Evolutionary conservation across 306 rosid genomes (phyloP), one percentile per base, ranked within the genome.

Genomic region (Gillenia trifoliata): DNA sequence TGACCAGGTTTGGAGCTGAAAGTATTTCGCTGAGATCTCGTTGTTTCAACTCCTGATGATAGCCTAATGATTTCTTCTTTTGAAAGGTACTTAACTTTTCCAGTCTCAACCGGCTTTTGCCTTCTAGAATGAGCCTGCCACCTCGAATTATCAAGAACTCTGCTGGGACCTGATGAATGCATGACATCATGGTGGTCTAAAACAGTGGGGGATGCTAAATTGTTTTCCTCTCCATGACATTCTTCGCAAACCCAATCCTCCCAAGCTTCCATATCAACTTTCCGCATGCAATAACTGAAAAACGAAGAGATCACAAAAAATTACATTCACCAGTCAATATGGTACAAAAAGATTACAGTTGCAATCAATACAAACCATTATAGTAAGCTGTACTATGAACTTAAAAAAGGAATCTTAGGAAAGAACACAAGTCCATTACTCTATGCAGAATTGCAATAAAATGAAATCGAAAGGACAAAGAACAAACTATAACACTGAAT

Each of bases 231-330:
- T 34, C 69, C 11, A 36, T 55, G 19, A 73, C 98, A 93, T 28
- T 77, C 16, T 30, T 84, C 88, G 74, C 98, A 93, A 22, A 76
- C 16, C 98, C 97, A 93, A 11, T 64, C 43, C 4, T 77, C 71
- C 10, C 86, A 88, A 70, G 79, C 30, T 23, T 23, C 74, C 8
- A 1, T 1, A 9, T 10, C 7, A 75, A 4, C 0, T 23, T 1
- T 17, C 57, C 29, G 57, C 88, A 87, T 87, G 84, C 96, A 93
- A 68, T 89, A 90, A 68, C 98, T 93, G 88, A 74, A 86, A 72
- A 43, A 41, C 38, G 62, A 71, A 80, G 49, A 75, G 57, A 74
- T 61, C 38, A 23, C 66, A 54, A 17, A 29, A 62, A 49, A 30
- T 33, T 25, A 64, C 26, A 65, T 45, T 45, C 50, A 45, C 19